Evolutionary conservation across 768 basidiomycete genomes (phyloP).

Genomic region (Lactarius evosmus): DNA sequence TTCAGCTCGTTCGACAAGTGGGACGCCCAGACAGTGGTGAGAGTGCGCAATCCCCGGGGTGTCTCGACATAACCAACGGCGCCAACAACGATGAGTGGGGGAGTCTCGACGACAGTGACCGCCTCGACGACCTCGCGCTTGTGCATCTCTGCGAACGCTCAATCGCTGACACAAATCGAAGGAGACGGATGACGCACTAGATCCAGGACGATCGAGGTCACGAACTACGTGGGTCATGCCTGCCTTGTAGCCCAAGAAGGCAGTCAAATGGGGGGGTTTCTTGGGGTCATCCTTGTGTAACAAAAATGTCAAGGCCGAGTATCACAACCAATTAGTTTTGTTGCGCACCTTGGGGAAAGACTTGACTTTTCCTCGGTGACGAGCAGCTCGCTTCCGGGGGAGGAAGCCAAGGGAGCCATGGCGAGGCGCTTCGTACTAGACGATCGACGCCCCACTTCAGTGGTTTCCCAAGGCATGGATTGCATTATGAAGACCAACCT

Average conservation of each 20-base stretch:
- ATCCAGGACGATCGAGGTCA: constrained; percentile 98
- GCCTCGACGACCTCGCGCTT: constrained; percentile 99
- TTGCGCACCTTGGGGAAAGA: constrained; percentile 90
- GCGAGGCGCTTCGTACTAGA: constrained; percentile 95
- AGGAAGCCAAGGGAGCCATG: constrained; percentile 98
- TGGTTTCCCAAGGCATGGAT: constrained; percentile 26
- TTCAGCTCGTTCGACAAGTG: constrained; percentile 98
- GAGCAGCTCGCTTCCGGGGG: constrained; percentile 92
- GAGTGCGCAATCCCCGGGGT: constrained; percentile 95
- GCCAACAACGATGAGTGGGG: constrained; percentile 94
- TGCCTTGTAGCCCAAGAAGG: constrained; percentile 99
- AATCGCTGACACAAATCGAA: neutral
- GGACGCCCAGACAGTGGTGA: constrained; percentile 98
- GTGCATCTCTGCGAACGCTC: constrained; percentile 82
- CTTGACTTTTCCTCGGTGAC: constrained; percentile 99
- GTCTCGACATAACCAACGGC: constrained; percentile 99
- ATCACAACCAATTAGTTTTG: neutral
- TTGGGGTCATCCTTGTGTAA: constrained; percentile 89
- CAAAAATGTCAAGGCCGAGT: constrained; percentile 1
- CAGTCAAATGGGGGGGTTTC: constrained; percentile 98
- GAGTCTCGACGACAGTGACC: constrained; percentile 93
- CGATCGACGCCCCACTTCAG: constrained; percentile 31
- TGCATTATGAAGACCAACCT: constrained; percentile 47
- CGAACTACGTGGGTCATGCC: constrained; percentile 99
- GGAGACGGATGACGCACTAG: constrained; percentile 63